Percentiles rank a stretch among this genome's conserved stretches.
phyloP scores from a whole-genome alignment of 148 eudicot genomes.

The Fagopyrum tataricum region DNA sequence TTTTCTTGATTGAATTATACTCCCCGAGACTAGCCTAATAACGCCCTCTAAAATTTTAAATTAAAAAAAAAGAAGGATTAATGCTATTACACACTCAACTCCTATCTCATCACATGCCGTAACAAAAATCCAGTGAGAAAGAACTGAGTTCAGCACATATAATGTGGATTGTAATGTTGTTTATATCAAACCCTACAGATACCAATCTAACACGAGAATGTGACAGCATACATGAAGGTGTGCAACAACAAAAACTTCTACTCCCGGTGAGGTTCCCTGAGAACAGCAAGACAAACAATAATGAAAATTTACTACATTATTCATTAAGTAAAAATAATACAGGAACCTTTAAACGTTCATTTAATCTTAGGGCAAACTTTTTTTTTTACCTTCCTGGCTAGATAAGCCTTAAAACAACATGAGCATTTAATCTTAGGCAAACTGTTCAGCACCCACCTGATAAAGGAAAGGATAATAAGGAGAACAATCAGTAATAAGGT shows the following conservation, averaged over 20 bases:
- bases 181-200: background rate
- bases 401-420: background rate
- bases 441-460: conserved; percentile 33
- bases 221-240: background rate
- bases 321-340: background rate
- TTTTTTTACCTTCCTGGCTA: background rate
- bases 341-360: too few species aligned
- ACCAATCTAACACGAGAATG: background rate
- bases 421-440: conserved; percentile 24
- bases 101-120: background rate
- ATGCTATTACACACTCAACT: background rate
- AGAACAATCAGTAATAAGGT: background rate
- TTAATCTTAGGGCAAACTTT: background rate
- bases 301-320: background rate
- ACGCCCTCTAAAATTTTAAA: too few species aligned
- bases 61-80: background rate
- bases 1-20: too few species aligned
- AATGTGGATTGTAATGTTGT: background rate
- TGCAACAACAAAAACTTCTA: background rate
- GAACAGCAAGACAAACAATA: background rate
- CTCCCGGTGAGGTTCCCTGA: background rate
- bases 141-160: conserved; percentile 5
- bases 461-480: background rate
- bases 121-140: background rate
- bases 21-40: too few species aligned